Conservation (phyloP, 768 basidiomycete genomes). For the Tricholoma flavovirens region DNA sequence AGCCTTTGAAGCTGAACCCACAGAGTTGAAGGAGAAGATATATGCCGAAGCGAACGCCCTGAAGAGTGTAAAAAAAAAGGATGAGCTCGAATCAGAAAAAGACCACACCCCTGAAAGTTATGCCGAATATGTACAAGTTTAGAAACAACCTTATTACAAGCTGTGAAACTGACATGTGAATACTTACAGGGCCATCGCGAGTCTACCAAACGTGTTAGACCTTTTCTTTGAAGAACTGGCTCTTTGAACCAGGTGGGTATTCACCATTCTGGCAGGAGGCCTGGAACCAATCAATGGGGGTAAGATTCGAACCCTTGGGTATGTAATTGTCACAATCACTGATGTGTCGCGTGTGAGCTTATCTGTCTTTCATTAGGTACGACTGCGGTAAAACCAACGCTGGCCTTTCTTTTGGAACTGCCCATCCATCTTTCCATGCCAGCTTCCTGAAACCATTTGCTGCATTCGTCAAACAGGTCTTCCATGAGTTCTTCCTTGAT, state of each 20-base stretch:
- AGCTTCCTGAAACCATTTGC: conserved; percentile 2
- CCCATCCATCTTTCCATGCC: not conserved
- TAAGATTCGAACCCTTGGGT: not conserved
- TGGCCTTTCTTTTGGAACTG: not conserved
- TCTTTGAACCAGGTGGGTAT: not conserved
- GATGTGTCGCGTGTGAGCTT: not conserved
- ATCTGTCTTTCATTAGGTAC: not conserved
- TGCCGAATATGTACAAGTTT: not conserved
- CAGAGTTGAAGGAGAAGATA: not conserved
- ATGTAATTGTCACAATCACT: not conserved
- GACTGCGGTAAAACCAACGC: not conserved
- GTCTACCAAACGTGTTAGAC: not conserved
- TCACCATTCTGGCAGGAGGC: conserved; percentile 1
- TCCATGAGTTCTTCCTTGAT: not conserved
- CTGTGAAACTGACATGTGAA: not conserved
- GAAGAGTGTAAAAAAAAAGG: not conserved
- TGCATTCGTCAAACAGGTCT: not conserved
- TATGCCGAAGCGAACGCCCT: not conserved
- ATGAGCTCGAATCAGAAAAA: not conserved
- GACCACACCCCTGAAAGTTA: not conserved
- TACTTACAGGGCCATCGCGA: not conserved
- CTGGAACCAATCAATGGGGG: not conserved
- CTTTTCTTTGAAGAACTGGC: not conserved
- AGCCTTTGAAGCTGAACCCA: not conserved
- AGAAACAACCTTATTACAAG: not conserved